A percentile compares a stretch with the other conserved stretches of the same genome.
These are phyloP conservation scores for Pichia rugopelliculosa DNA, from an alignment of 805 yeast genomes.

Conservation along the genomic window DNA sequence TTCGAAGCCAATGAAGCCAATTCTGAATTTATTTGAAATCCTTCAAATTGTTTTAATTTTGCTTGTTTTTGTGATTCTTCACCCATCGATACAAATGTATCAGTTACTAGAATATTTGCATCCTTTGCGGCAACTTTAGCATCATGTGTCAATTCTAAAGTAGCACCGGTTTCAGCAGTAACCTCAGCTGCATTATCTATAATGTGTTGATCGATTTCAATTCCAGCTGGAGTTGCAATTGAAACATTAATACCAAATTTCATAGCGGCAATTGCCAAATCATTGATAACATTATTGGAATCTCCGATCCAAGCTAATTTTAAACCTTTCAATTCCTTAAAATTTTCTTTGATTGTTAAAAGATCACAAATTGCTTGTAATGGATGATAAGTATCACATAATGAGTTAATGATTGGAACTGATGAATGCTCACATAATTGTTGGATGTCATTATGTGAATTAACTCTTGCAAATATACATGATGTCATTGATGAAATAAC, in stretches of 20 bases:
- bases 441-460: conserved; percentile 73
- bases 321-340: conserved; percentile 50
- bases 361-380: conserved; percentile 91
- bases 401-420: conserved; percentile 89
- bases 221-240: conserved; percentile 76
- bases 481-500: conserved; percentile 94
- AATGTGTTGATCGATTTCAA: conserved; percentile 54
- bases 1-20: conserved; percentile 58
- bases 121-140: conserved; percentile 65
- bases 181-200: conserved; percentile 46
- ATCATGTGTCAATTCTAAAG: conserved; percentile 57
- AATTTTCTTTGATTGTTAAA: conserved; percentile 75
- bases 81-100: conserved; percentile 98
- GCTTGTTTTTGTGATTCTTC: conserved; percentile 72
- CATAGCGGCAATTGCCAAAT: conserved; percentile 79
- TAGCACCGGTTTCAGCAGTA: conserved; percentile 43
- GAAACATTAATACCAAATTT: conserved; percentile 78
- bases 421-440: conserved; percentile 69
- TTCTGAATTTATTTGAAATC: conserved; percentile 73
- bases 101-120: conserved; percentile 86
- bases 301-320: conserved; percentile 96
- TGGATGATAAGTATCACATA: conserved; percentile 92
- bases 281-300: conserved; percentile 92
- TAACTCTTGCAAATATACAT: conserved; percentile 95
- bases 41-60: conserved; percentile 73